Conservation (phyloP, 1,139 yeast genomes). For the Pichia sp. region DNA sequence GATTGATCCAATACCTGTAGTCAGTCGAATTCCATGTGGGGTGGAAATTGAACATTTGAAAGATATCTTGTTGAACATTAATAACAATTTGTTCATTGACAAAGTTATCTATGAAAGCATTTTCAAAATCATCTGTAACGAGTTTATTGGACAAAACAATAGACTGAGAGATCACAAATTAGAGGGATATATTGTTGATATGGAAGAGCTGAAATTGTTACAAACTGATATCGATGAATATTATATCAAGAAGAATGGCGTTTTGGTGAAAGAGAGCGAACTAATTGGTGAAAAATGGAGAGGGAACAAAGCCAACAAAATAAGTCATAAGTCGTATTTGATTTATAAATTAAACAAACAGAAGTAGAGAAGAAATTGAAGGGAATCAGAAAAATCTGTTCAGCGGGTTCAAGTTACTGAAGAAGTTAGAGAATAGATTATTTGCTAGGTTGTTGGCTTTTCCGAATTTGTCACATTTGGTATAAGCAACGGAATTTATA, state of each 20-base stretch:
- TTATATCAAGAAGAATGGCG: conserved; percentile 8
- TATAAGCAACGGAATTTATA: conserved; percentile 83
- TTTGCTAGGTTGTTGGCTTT: conserved; percentile 47
- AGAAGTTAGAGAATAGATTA: conserved; percentile 37
- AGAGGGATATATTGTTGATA: conserved; percentile 37
- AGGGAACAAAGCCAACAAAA: conserved; percentile 20
- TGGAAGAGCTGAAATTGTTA: conserved; percentile 5
- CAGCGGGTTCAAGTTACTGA: conserved; percentile 46
- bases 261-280: conserved; percentile 23
- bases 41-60: conserved; percentile 61
- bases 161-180: conserved; percentile 31
- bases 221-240: conserved; percentile 1
- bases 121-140: conserved; percentile 51
- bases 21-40: conserved; percentile 54
- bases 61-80: conserved; percentile 51
- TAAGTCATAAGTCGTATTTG: conserved; percentile 28
- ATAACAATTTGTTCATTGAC: conserved; percentile 57
- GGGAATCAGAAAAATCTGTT: conserved; percentile 15
- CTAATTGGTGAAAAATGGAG: conserved; percentile 23
- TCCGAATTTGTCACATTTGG: conserved; percentile 84
- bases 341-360: conserved; percentile 10
- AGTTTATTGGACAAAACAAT: conserved; percentile 40
- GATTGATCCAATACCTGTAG: conserved; percentile 63
- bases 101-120: conserved; percentile 51
- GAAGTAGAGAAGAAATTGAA: background rate